Percentiles rank a stretch among this genome's conserved stretches.
Conservation (phyloP, 1,284 basidiomycete species). For the Gyrodon tennesseensis region DNA sequence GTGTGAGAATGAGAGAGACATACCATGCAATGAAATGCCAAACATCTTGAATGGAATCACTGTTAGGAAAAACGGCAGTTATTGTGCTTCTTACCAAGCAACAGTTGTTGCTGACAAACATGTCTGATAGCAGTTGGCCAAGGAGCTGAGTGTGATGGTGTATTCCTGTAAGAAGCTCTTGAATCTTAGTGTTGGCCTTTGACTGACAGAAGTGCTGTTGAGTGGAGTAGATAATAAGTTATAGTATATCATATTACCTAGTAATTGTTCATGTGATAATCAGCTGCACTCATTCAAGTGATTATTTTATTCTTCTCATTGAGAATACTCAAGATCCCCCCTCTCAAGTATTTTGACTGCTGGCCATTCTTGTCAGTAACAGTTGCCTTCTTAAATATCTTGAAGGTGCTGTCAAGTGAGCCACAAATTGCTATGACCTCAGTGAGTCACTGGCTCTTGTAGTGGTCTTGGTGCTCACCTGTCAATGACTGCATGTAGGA, state of each 20-base stretch:
- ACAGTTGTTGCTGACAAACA: not conserved
- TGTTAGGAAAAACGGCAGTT: not conserved
- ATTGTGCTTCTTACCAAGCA: not conserved
- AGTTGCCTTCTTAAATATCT: too few species aligned
- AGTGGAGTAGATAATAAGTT: not conserved
- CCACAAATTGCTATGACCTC: not conserved
- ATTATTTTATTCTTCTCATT: slow-evolving; percentile 2
- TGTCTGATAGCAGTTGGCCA: not conserved
- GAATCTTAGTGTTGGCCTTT: not conserved
- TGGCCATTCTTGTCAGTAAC: not conserved
- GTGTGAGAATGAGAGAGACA: not conserved
- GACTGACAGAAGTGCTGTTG: slow-evolving; percentile 1
- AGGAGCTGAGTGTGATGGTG: not conserved
- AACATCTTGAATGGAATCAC: not conserved
- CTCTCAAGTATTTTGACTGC: not conserved
- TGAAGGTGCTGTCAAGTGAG: not conserved
- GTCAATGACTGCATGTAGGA: slow-evolving; percentile 4
- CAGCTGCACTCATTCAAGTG: not conserved
- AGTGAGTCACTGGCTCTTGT: not conserved
- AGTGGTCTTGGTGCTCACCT: not conserved
- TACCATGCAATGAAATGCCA: slow-evolving; percentile 10
- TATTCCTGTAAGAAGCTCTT: not conserved
- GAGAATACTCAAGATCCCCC: not conserved
- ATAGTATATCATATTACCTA: too few species aligned
- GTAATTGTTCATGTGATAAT: not conserved